These are phyloP conservation scores for Oropetium thomaeum DNA, from an alignment of 176 grass and related monocot species.

Conservation along the genomic window DNA sequence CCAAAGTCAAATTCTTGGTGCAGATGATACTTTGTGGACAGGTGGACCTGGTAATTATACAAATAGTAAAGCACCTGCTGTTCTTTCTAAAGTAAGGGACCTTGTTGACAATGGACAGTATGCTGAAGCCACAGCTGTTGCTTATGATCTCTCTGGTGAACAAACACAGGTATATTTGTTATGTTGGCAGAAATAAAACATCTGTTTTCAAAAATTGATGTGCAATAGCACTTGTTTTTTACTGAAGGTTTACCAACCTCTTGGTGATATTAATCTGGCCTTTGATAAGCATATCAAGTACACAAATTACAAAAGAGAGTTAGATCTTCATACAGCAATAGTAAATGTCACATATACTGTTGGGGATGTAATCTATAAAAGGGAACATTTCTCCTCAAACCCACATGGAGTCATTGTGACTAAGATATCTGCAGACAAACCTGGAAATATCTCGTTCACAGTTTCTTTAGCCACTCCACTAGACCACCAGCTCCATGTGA, in stretches of 20 bases:
- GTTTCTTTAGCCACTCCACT: slow-evolving; percentile 52
- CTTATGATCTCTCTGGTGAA: slow-evolving; percentile 56
- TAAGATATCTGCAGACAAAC: slow-evolving; percentile 62
- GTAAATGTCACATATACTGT: slow-evolving; percentile 45
- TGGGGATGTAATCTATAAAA: slow-evolving; percentile 55
- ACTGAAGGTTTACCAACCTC: slow-evolving; percentile 76
- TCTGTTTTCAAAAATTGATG: not conserved
- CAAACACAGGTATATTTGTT: slow-evolving; percentile 50
- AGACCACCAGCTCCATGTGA: slow-evolving; percentile 39
- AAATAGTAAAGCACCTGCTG: slow-evolving; percentile 58
- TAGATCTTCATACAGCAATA: slow-evolving; percentile 61
- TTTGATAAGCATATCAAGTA: slow-evolving; percentile 28
- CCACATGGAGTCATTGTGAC: slow-evolving; percentile 59
- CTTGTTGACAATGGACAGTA: slow-evolving; percentile 78
- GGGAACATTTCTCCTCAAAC: slow-evolving; percentile 72
- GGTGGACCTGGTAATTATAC: slow-evolving; percentile 84
- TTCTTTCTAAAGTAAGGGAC: slow-evolving; percentile 74
- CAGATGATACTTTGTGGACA: slow-evolving; percentile 96
- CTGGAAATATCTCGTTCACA: slow-evolving; percentile 49
- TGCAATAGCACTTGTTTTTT: not conserved
- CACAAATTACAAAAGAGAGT: slow-evolving; percentile 65
- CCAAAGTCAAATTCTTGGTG: slow-evolving; percentile 7
- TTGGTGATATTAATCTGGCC: slow-evolving; percentile 61
- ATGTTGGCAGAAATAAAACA: not conserved
- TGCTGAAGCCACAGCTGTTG: slow-evolving; percentile 60